Evolutionary conservation across 495 filamentous ascomycete genomes (phyloP), one percentile per base, ranked within the genome.

Genomic region (Darksidea phi): DNA sequence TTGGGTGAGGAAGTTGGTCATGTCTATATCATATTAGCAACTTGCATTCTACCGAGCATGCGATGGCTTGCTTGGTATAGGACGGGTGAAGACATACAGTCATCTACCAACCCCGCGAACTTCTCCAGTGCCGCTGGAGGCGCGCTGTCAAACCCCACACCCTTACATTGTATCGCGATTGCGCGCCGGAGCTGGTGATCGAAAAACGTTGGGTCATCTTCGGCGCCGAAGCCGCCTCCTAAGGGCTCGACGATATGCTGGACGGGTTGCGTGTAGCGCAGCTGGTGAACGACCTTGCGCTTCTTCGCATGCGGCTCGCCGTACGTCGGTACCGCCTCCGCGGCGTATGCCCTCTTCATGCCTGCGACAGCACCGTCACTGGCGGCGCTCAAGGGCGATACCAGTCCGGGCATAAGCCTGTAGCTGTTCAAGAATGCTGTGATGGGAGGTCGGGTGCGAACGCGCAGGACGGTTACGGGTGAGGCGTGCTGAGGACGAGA

Each of bases 131-230:
- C 87, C 13, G 73, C 68, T 18, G 83, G 77, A 32, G 80, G 78
- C 1, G 81, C 82, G 18, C 80, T 64, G 5, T 82, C 77, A 66
- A 86, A 89, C 11, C 87, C 87, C 12, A 74, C 76, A 28, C 77
- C 73, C 37, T 73, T 72, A 54, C 87, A 71, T 18, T 81, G 73
- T 34, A 81, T 73, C 3, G 78, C 76, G 48, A 88, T 82, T 8
- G 82, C 78, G 32, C 82, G 77, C 48, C 78, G 77, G 63, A 90
- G 77, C 52, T 88, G 72, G 12, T 54, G 59, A 41, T 70, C 61
- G 42, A 68, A 65, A 60, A 74, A 71, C 17, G 58, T 61, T 26
- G 59, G 55, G 45, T 66, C 67, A 41, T 26, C 43, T 0, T 10
- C 46, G 36, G 74, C 71, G 57, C 75, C 70, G 26, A 78, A 76